These are phyloP conservation scores for Cytospora chrysosperma DNA, from an alignment of 2,329 filamentous ascomycete species.

Conservation along the genomic window DNA sequence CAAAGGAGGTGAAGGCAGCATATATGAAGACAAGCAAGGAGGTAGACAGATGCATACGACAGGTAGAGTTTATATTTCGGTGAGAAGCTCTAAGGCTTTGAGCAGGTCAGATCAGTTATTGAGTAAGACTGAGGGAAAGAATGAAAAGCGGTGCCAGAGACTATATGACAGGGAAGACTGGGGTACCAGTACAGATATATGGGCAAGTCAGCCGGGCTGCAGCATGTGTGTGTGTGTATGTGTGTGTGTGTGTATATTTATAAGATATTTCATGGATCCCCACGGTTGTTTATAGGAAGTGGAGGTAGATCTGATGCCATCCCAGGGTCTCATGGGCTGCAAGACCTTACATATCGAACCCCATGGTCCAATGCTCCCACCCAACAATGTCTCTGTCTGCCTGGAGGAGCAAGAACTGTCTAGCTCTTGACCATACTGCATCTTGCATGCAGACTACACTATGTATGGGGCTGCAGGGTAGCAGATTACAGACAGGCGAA, in stretches of 20 bases:
- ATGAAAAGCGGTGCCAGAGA: constrained; percentile 5
- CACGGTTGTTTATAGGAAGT: constrained; percentile 5
- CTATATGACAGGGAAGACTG: constrained; percentile 6
- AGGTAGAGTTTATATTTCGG: constrained; percentile 1
- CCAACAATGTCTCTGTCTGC: constrained; percentile 1
- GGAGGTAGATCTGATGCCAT: neutral
- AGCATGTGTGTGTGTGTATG: too few species aligned
- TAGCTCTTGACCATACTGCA: constrained; percentile 14
- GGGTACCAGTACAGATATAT: constrained; percentile 16
- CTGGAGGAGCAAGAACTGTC: constrained; percentile 2
- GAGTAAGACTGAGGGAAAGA: constrained; percentile 6
- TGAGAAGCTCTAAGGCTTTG: neutral
- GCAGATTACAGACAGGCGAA: neutral
- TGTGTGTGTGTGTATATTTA: too few species aligned
- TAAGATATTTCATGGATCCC: constrained; percentile 5
- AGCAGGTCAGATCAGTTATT: neutral
- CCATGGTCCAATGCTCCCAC: neutral
- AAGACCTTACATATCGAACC: neutral
- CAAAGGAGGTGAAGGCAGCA: constrained; percentile 11
- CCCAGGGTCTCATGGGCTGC: neutral
- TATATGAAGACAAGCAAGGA: constrained; percentile 5
- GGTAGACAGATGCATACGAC: neutral
- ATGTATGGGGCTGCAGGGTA: constrained; percentile 3
- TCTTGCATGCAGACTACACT: constrained; percentile 1
- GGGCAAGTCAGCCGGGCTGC: constrained; percentile 9